A percentile compares a stretch with the other conserved stretches of the same genome.
Conservation (phyloP, 495 filamentous ascomycete genomes). For the Neurospora sp. region DNA sequence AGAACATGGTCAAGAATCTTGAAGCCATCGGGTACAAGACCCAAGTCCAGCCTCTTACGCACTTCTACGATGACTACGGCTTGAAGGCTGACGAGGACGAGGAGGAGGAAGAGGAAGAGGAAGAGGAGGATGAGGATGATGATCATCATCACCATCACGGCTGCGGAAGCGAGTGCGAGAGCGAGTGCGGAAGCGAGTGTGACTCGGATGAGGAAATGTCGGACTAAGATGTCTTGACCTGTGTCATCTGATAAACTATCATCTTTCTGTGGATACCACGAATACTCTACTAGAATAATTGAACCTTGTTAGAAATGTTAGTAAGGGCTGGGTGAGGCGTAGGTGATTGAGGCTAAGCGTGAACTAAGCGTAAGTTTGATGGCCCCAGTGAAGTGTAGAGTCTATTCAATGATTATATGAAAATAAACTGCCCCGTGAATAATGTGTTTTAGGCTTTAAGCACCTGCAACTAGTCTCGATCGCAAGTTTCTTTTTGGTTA, state of each 20-base stretch:
- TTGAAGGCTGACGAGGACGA: slow-evolving; percentile 60
- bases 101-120: slow-evolving; percentile 52
- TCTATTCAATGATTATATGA: not conserved
- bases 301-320: not conserved
- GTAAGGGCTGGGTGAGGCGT: not conserved
- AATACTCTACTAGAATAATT: not conserved
- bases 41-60: slow-evolving; percentile 59
- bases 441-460: not conserved
- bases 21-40: slow-evolving; percentile 67
- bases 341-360: not conserved
- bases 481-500: not conserved
- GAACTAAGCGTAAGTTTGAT: not conserved
- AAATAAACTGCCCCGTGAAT: not conserved
- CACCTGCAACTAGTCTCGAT: not conserved
- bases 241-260: not conserved
- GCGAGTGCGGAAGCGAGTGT: not conserved
- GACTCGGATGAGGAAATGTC: not conserved
- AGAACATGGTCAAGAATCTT: slow-evolving; percentile 66
- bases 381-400: not conserved
- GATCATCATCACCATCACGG: slow-evolving; percentile 11
- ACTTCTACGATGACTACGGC: slow-evolving; percentile 89
- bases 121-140: slow-evolving; percentile 42
- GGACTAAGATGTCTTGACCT: not conserved
- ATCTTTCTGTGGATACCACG: not conserved
- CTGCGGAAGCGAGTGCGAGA: not conserved